phyloP scores from a whole-genome alignment of 2,329 filamentous ascomycete species.

The Colletotrichum sp. region DNA sequence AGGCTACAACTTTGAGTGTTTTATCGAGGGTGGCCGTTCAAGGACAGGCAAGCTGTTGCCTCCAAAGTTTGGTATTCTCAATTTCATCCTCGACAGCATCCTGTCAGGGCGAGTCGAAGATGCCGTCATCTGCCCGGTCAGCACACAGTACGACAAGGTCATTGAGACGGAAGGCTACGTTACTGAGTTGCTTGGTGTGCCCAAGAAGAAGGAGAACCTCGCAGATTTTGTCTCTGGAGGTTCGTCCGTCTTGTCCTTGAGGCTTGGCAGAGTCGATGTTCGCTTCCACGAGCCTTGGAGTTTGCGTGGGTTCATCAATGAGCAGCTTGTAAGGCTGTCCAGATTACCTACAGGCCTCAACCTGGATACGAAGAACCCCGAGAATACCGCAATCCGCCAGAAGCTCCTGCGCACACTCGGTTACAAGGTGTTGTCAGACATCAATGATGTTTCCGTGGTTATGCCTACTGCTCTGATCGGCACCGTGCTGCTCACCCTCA shows the following conservation, averaged over 20 bases:
- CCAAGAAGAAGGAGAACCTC: conserved; percentile 95
- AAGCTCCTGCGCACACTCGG: conserved; percentile 85
- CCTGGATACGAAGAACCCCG: conserved; percentile 50
- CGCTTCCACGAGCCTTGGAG: conserved; percentile 98
- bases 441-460: conserved; percentile 94
- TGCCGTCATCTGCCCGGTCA: conserved; percentile 92
- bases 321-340: conserved; percentile 69
- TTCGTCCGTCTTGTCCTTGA: conserved; percentile 86
- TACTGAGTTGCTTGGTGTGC: conserved; percentile 88
- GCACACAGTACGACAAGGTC: conserved; percentile 98
- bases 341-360: conserved; percentile 53
- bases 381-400: conserved; percentile 63
- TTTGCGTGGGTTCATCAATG: conserved; percentile 78
- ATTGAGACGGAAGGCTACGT: conserved; percentile 98
- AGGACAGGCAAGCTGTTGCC: conserved; percentile 91
- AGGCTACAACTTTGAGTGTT: conserved; percentile 96
- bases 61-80: conserved; percentile 94
- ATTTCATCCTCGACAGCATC: conserved; percentile 89
- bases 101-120: conserved; percentile 88
- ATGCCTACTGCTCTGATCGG: conserved; percentile 98
- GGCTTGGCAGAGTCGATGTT: conserved; percentile 90
- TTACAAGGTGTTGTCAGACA: conserved; percentile 91
- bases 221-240: conserved; percentile 84
- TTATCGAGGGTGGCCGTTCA: conserved; percentile 93
- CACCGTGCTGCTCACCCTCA: conserved; percentile 87